phyloP scores from a whole-genome alignment of 2,329 filamentous ascomycete genomes.

The Allantophomopsis lycopodina region DNA sequence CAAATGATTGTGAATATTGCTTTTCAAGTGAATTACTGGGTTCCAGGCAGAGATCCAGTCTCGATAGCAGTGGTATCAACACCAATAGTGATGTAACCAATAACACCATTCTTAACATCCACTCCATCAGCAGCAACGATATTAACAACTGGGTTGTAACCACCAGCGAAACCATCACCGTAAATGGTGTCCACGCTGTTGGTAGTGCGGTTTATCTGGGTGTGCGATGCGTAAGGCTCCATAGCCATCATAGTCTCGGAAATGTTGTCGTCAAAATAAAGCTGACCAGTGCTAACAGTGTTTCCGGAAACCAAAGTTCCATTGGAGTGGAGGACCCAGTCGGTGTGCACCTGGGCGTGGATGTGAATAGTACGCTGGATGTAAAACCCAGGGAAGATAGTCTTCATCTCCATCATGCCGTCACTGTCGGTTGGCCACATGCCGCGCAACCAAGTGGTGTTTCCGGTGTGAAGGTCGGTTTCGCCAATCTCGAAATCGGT shows the following conservation, averaged over 20 bases:
- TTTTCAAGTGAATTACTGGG: no score
- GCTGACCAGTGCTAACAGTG: slow-evolving; percentile 44
- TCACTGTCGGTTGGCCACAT: slow-evolving; percentile 25
- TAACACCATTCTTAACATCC: slow-evolving; percentile 31
- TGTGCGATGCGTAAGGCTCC: slow-evolving; percentile 32
- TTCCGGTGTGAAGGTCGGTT: slow-evolving; percentile 19
- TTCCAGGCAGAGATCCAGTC: no score
- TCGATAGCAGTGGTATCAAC: slow-evolving; percentile 22
- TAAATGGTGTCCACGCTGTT: slow-evolving; percentile 35
- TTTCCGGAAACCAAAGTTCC: slow-evolving; percentile 32
- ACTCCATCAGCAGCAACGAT: slow-evolving; percentile 41
- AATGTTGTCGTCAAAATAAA: slow-evolving; percentile 50
- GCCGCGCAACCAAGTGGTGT: slow-evolving; percentile 27
- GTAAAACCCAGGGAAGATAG: slow-evolving; percentile 31
- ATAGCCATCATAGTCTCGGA: slow-evolving; percentile 32
- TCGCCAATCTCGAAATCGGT: slow-evolving; percentile 27
- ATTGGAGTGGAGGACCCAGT: slow-evolving; percentile 24
- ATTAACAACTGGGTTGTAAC: slow-evolving; percentile 35
- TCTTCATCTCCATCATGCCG: slow-evolving; percentile 26
- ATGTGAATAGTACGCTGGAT: slow-evolving; percentile 30
- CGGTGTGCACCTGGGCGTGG: slow-evolving; percentile 19
- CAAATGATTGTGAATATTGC: no score
- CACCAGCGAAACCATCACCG: slow-evolving; percentile 27
- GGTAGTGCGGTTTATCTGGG: slow-evolving; percentile 24
- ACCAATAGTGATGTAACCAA: slow-evolving; percentile 41